phyloP scores from a whole-genome alignment of 305 asterid species.

The Caryopteris hybrid region DNA sequence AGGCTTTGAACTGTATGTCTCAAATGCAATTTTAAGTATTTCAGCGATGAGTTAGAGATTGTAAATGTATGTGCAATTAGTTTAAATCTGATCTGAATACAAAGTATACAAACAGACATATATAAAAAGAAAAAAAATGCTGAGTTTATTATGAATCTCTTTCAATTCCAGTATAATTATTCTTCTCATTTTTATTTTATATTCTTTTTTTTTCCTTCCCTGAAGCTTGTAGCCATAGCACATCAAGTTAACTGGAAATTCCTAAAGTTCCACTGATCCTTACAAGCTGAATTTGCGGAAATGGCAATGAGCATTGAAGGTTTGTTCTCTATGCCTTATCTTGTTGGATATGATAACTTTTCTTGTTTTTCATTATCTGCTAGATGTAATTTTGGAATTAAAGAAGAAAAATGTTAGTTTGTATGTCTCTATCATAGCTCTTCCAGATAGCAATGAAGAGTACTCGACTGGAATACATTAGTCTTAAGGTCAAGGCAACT shows the following conservation, averaged over 20 bases:
- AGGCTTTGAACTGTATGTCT: background rate
- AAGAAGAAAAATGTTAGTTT: background rate
- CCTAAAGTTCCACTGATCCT: conserved; percentile 12
- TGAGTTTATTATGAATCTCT: background rate
- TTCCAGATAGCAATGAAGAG: background rate
- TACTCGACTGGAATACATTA: no score
- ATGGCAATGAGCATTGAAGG: conserved; percentile 94
- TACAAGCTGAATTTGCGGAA: conserved; percentile 20
- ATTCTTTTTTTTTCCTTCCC: background rate
- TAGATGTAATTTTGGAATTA: background rate
- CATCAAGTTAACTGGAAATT: conserved; percentile 8
- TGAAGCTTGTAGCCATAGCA: conserved; percentile 2
- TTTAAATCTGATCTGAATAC: background rate
- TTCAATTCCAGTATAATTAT: background rate
- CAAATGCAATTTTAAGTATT: background rate
- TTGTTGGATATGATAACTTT: background rate
- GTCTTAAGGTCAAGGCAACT: background rate
- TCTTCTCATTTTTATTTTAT: background rate
- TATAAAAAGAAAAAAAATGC: background rate
- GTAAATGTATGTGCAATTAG: background rate
- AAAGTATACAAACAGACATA: background rate
- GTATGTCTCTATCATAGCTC: background rate
- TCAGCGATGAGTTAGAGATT: conserved; percentile 1
- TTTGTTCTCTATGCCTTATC: conserved; percentile 20
- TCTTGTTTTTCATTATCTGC: background rate